Evolutionary conservation across 1,284 basidiomycete genomes (phyloP).

Genomic region (Omphalotus olearius): DNA sequence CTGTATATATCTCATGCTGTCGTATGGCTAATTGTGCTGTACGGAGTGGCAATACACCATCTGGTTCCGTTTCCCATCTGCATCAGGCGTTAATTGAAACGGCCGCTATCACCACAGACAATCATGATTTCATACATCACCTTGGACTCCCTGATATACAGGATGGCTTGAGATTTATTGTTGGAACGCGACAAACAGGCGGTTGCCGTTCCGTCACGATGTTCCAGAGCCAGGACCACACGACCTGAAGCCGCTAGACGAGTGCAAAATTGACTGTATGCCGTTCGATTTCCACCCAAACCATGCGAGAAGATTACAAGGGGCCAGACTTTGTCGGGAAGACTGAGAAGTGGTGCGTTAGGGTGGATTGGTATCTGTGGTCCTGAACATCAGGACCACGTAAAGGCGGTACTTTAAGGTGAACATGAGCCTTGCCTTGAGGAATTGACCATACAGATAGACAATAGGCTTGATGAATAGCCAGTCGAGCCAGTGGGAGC

Average conservation of each 20-base stretch:
- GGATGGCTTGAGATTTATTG: constrained; percentile 23
- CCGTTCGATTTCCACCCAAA: constrained; percentile 67
- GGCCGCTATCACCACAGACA: background rate
- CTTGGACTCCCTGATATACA: constrained; percentile 48
- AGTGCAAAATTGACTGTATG: constrained; percentile 72
- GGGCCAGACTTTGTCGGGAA: constrained; percentile 48
- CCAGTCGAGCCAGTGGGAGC: constrained; percentile 44
- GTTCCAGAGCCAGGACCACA: constrained; percentile 75
- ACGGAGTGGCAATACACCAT: constrained; percentile 39
- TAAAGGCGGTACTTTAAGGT: background rate
- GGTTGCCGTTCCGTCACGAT: constrained; percentile 71
- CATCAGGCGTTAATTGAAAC: constrained; percentile 6
- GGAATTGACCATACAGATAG: constrained; percentile 42
- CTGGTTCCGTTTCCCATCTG: constrained; percentile 26
- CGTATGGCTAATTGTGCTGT: constrained; percentile 65
- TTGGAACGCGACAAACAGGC: constrained; percentile 31
- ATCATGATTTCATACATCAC: constrained; percentile 38
- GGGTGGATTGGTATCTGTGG: constrained; percentile 52
- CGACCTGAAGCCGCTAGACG: constrained; percentile 69
- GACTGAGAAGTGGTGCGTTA: constrained; percentile 50
- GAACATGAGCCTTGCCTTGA: constrained; percentile 31
- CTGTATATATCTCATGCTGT: constrained; percentile 60
- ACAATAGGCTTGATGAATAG: constrained; percentile 31
- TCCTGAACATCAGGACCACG: background rate
- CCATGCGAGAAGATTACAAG: constrained; percentile 82